phyloP scores from a whole-genome alignment of 768 basidiomycete genomes.

The Amanita phalloides region DNA sequence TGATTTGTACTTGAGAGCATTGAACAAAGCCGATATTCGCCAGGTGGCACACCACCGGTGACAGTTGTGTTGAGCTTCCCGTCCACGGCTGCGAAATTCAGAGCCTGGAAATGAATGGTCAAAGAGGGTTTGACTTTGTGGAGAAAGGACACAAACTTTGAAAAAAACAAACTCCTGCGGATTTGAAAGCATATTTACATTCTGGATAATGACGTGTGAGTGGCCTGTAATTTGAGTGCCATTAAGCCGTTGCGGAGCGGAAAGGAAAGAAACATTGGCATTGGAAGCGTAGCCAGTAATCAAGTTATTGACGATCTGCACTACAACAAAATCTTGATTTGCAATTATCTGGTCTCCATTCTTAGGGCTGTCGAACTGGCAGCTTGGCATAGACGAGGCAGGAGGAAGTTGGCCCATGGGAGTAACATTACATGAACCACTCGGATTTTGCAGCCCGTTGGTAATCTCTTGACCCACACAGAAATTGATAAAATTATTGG shows the following conservation, averaged over 20 bases:
- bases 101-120: conserved; percentile 30
- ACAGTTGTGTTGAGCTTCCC: conserved; percentile 44
- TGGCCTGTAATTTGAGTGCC: conserved; percentile 32
- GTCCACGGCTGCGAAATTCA: conserved; percentile 31
- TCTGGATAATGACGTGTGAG: conserved; percentile 44
- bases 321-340: conserved; percentile 34
- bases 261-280: conserved; percentile 34
- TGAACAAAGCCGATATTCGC: conserved; percentile 47
- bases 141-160: conserved; percentile 17
- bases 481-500: conserved; percentile 52
- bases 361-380: conserved; percentile 31
- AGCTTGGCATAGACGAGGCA: conserved; percentile 29
- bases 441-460: conserved; percentile 35
- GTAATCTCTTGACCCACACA: conserved; percentile 32
- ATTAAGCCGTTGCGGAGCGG: conserved; percentile 42
- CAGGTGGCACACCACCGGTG: conserved; percentile 42
- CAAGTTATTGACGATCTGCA: conserved; percentile 28
- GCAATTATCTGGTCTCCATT: conserved; percentile 31
- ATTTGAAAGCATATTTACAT: conserved; percentile 29
- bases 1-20: conserved; percentile 52
- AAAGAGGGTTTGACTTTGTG: conserved; percentile 12
- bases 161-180: conserved; percentile 43
- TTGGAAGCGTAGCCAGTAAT: conserved; percentile 41
- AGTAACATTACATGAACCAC: conserved; percentile 45
- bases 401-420: conserved; percentile 42